These are phyloP conservation scores for Apophysomyces sp. DNA, from an alignment of 371 early-diverging fungal genomes.

Conservation along the genomic window DNA sequence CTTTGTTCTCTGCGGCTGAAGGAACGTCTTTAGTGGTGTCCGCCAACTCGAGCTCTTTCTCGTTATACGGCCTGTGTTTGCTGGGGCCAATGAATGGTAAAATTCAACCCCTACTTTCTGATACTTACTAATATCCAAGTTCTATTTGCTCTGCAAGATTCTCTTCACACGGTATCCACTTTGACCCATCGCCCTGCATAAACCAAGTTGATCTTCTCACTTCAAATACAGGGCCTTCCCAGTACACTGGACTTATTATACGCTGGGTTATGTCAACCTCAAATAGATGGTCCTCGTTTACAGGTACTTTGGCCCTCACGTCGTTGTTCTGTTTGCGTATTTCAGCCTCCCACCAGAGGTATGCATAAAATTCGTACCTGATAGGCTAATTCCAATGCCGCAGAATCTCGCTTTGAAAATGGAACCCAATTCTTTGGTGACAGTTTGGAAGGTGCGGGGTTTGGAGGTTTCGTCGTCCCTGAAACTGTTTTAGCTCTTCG, in stretches of 20 bases:
- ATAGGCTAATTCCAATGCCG: conserved; percentile 58
- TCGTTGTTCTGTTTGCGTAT: conserved; percentile 35
- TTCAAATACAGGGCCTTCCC: conserved; percentile 82
- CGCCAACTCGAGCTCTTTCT: conserved; percentile 3
- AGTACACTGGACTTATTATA: conserved; percentile 76
- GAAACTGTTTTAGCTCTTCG: conserved; percentile 10
- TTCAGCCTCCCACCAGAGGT: too few species aligned
- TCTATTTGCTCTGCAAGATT: conserved; percentile 79
- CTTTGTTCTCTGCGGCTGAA: not conserved
- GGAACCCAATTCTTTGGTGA: conserved; percentile 55
- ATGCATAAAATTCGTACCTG: conserved; percentile 23
- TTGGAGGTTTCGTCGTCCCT: not conserved
- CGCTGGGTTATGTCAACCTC: conserved; percentile 74
- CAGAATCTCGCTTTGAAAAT: conserved; percentile 59
- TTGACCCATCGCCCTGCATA: conserved; percentile 58
- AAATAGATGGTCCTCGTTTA: conserved; percentile 77
- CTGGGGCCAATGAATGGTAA: not conserved
- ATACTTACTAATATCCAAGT: conserved; percentile 69
- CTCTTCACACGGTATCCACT: conserved; percentile 79
- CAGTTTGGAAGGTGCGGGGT: conserved; percentile 7
- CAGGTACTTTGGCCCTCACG: conserved; percentile 41
- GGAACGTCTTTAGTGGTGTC: not conserved
- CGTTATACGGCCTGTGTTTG: conserved; percentile 6
- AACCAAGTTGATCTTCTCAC: conserved; percentile 86
- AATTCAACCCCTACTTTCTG: not conserved